phyloP scores from a whole-genome alignment of 345 rosid species.

The Aquilaria sinensis region DNA sequence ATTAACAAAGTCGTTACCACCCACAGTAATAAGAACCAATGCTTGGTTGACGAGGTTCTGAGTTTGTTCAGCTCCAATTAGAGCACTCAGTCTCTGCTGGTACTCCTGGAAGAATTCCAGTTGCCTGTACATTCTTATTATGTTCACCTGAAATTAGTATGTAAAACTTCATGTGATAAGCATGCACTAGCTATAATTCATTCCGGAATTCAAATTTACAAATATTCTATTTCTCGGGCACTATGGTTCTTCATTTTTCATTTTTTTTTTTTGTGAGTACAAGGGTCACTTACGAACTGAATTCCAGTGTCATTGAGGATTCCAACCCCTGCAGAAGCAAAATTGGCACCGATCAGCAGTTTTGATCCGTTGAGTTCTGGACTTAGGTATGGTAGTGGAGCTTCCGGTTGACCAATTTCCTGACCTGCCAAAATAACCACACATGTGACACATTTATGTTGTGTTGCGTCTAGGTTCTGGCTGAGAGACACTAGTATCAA shows the following conservation, averaged over 20 bases:
- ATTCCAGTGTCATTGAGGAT: slow-evolving; percentile 60
- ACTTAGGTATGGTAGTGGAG: slow-evolving; percentile 67
- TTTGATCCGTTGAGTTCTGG: slow-evolving; percentile 50
- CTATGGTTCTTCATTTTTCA: too few relatives aligned
- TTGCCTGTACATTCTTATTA: slow-evolving; percentile 59
- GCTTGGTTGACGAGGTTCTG: slow-evolving; percentile 41
- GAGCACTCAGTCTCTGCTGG: slow-evolving; percentile 38
- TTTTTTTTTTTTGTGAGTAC: not conserved
- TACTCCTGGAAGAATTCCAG: slow-evolving; percentile 53
- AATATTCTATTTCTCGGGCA: not conserved
- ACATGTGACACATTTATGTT: not conserved
- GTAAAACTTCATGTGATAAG: not conserved
- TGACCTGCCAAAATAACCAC: slow-evolving; percentile 30
- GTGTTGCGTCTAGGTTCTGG: not conserved
- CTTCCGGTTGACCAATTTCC: slow-evolving; percentile 39
- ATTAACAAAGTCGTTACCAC: slow-evolving; percentile 66
- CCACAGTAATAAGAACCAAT: slow-evolving; percentile 42
- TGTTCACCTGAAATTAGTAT: slow-evolving; percentile 38
- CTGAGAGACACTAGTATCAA: not conserved
- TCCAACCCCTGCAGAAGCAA: slow-evolving; percentile 79
- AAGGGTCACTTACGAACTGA: slow-evolving; percentile 43
- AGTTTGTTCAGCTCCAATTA: slow-evolving; percentile 39
- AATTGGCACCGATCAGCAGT: slow-evolving; percentile 73
- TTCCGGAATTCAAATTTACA: not conserved
- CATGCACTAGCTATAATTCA: not conserved